Base-by-base conservation (phyloP, 2,329 filamentous ascomycete species). In the Nothomitra cinnamomea region DNA sequence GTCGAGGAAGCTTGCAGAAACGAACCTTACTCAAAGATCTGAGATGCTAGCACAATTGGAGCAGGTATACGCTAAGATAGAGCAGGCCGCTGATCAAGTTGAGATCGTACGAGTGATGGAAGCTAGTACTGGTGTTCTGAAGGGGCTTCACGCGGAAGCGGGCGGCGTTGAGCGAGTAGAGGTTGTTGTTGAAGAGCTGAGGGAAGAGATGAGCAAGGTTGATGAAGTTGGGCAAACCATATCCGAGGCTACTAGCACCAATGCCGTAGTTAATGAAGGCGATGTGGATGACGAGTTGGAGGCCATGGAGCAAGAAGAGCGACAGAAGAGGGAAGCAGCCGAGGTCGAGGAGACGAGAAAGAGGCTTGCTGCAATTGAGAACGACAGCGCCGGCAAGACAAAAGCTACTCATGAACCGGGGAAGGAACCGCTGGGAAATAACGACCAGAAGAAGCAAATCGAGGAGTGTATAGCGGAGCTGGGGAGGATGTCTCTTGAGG, bases 211-310 rank as follows among this genome's bases (percentile, higher is more conserved):
- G 79, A 76, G 71, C 52, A 80, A 83, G 60, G 80, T 83, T 22
- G 88, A 95, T 63, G 90, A 96, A 69, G 78, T 96, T 21, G 79
- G 80, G 25, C 78, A 76, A 54, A 82, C 90, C 41, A 76, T 96
- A 57, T 80, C 81, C 52, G 87, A 92, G 59, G 0, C 60, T 59
- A 28, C 32, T 8, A 35, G 41, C 22, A 17, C 54, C 1, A 17
- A n/a, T 36, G 24, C n/a, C 21, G 36, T n/a, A 3, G 50, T 40
- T 32, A 87, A 95, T 64, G 89, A 95, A 62, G 75, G 63, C 19
- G 89, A 94, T 65, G 79, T 96, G 54, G 88, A 95, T 60, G 85
- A 90, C 56, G 90, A 95, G 69, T 74, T 96, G 48, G 83, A 85
- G 59, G 81, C 75, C 2, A 70, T 98, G 69, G 81, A 89, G 67